phyloP scores from a whole-genome alignment of 1,284 basidiomycete genomes.

The Inonotus hispidus region DNA sequence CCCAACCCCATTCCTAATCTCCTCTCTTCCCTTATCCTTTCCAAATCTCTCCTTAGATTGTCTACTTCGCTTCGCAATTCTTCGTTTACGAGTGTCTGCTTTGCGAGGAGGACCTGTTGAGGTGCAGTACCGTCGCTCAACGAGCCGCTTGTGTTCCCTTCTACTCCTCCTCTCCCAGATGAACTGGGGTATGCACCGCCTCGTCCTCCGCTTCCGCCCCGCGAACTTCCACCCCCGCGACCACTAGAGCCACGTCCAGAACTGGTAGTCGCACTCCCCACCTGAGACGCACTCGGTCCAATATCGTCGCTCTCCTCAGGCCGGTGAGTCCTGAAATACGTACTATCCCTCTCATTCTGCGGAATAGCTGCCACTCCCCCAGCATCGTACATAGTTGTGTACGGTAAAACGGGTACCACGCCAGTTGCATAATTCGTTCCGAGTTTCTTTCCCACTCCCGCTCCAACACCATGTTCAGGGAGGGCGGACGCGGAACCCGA shows the following conservation, averaged over 20 bases:
- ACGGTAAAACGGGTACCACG: background rate
- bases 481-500: background rate
- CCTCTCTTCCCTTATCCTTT: constrained; percentile 22
- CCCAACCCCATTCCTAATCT: background rate
- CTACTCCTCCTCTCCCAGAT: background rate
- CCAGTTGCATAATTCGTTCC: background rate
- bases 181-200: background rate
- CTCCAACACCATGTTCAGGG: background rate
- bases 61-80: constrained; percentile 23
- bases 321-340: constrained; percentile 7
- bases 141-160: background rate
- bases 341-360: constrained; percentile 5
- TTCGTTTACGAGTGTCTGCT: constrained; percentile 18
- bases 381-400: background rate
- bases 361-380: background rate
- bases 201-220: background rate
- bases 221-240: background rate
- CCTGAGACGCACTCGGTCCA: constrained; percentile 11
- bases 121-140: background rate
- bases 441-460: background rate
- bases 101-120: constrained; percentile 14
- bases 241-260: background rate
- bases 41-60: constrained; percentile 23
- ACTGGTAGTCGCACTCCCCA: constrained; percentile 2
- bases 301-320: constrained; percentile 11